These are phyloP conservation scores for Aureobasidium lini DNA, from an alignment of 2,329 filamentous ascomycete species.

Conservation along the genomic window DNA sequence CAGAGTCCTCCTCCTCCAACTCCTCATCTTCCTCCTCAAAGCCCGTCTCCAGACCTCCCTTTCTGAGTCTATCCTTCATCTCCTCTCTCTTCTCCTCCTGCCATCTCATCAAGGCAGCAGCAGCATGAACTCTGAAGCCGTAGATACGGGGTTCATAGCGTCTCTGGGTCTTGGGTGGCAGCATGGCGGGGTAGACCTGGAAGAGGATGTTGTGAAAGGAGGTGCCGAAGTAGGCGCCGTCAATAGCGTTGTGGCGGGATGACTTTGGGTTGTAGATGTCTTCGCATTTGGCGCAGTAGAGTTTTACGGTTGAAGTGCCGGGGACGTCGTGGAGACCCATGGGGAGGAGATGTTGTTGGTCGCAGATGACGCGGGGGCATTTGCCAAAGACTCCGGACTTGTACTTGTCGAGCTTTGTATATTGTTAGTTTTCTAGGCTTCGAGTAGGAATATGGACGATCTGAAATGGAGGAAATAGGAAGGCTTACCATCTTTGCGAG, in stretches of 20 bases:
- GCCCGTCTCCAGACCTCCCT: constrained; percentile 62
- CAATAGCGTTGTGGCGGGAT: constrained; percentile 86
- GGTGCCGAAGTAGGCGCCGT: constrained; percentile 96
- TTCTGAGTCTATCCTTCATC: constrained; percentile 70
- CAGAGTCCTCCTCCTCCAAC: constrained; percentile 53
- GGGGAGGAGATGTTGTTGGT: constrained; percentile 84
- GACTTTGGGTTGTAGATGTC: constrained; percentile 99
- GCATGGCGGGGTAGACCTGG: constrained; percentile 88
- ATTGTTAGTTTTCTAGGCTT: not conserved
- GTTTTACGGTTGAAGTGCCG: constrained; percentile 83
- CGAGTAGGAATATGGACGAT: not conserved
- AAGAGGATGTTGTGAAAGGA: constrained; percentile 99
- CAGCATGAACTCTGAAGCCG: constrained; percentile 90
- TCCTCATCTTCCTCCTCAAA: constrained; percentile 64
- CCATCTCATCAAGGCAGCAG: constrained; percentile 83
- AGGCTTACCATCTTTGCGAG: constrained; percentile 83
- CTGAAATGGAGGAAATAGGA: not conserved
- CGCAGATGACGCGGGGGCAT: constrained; percentile 92
- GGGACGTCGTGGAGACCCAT: constrained; percentile 90
- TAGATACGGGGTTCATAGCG: constrained; percentile 87
- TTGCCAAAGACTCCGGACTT: constrained; percentile 98
- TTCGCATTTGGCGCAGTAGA: constrained; percentile 95
- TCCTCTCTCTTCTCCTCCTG: constrained; percentile 74
- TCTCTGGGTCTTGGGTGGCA: constrained; percentile 76
- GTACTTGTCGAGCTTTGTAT: constrained; percentile 82